Conservation (phyloP, 1,284 basidiomycete genomes). For the Ustilago curta region DNA sequence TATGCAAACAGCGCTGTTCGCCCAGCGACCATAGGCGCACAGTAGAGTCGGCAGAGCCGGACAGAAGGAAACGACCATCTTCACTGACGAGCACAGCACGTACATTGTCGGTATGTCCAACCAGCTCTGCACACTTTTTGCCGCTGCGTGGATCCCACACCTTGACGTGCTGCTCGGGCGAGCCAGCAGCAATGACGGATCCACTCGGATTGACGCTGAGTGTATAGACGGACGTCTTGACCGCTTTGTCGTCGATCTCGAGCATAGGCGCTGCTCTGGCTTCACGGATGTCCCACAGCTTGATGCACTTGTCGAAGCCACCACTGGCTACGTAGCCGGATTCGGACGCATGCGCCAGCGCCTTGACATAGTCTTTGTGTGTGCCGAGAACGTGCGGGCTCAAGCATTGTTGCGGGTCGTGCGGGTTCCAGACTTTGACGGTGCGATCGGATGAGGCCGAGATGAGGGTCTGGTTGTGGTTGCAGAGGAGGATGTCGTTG, state of each 20-base stretch:
- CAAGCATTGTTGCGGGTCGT: slow-evolving; percentile 75
- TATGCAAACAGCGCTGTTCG: slow-evolving; percentile 89
- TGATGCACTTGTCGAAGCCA: slow-evolving; percentile 91
- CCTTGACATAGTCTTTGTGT: slow-evolving; percentile 92
- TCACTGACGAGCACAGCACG: slow-evolving; percentile 87
- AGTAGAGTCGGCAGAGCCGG: slow-evolving; percentile 73
- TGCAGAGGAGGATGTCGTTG: slow-evolving; percentile 92
- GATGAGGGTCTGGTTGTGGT: slow-evolving; percentile 91
- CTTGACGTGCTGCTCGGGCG: slow-evolving; percentile 87
- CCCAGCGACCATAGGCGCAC: slow-evolving; percentile 94
- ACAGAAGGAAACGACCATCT: slow-evolving; percentile 79
- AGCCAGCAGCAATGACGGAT: slow-evolving; percentile 84
- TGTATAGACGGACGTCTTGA: slow-evolving; percentile 67
- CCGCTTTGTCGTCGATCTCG: slow-evolving; percentile 45
- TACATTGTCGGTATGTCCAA: slow-evolving; percentile 95
- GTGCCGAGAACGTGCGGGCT: slow-evolving; percentile 79
- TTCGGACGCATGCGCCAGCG: slow-evolving; percentile 70
- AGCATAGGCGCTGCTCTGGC: slow-evolving; percentile 59
- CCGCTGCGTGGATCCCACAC: slow-evolving; percentile 87
- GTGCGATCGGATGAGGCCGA: slow-evolving; percentile 96
- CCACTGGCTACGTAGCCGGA: slow-evolving; percentile 78
- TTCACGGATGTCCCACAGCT: slow-evolving; percentile 79
- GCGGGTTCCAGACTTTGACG: slow-evolving; percentile 92
- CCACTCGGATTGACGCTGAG: slow-evolving; percentile 77
- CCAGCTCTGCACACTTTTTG: slow-evolving; percentile 56